These are phyloP conservation scores for Fraxinus pennsylvanica DNA, from an alignment of 257 asterid species.

Conservation along the genomic window DNA sequence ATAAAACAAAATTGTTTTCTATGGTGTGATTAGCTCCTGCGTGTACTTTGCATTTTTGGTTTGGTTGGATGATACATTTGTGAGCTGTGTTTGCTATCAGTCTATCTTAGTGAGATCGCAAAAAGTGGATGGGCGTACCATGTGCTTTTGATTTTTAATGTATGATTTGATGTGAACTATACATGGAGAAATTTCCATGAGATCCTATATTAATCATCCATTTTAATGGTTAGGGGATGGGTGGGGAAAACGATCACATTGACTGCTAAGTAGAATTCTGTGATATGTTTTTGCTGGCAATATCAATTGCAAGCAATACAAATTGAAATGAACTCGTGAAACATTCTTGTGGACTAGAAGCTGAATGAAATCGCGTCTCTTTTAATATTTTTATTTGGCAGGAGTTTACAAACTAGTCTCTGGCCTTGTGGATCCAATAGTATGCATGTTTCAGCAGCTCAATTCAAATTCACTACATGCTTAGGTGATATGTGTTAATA, in stretches of 20 bases:
- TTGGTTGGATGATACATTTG: background rate
- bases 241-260: background rate
- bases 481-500: background rate
- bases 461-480: background rate
- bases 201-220: background rate
- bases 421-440: slow-evolving; percentile 4
- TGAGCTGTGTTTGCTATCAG: background rate
- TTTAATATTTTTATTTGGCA: background rate
- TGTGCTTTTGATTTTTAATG: background rate
- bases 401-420: background rate
- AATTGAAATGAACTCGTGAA: background rate
- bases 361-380: background rate
- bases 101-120: background rate
- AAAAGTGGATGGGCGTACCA: background rate
- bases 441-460: background rate
- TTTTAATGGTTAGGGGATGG: background rate
- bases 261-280: background rate
- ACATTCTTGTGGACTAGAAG: background rate
- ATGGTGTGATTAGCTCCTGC: background rate
- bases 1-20: background rate
- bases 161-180: background rate
- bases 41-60: background rate
- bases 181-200: background rate
- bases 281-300: background rate
- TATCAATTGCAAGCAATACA: background rate